These are phyloP conservation scores for Fusarium sambucinum DNA, from an alignment of 2,329 filamentous ascomycete species.

Conservation along the genomic window DNA sequence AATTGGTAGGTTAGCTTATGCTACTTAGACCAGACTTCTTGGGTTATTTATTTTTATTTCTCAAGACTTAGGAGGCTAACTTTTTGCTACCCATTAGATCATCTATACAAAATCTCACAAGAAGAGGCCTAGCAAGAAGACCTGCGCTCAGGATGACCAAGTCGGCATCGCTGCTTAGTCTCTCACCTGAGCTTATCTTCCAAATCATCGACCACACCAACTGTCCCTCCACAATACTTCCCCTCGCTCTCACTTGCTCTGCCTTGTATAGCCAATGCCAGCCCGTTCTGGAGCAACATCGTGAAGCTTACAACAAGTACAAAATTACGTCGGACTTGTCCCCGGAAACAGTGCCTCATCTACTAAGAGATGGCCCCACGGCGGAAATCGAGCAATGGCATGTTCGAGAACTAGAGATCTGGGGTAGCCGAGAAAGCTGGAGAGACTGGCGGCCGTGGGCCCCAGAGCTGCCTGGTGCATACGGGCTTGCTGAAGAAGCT, in stretches of 20 bases:
- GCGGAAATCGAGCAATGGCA: conserved; percentile 19
- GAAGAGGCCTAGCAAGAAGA: no score
- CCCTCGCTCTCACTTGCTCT: conserved; percentile 24
- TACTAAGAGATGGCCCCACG: background rate
- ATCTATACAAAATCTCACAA: no score
- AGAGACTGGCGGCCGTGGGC: conserved; percentile 27
- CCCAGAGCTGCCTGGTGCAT: background rate
- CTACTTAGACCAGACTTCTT: no score
- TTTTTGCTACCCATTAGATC: no score
- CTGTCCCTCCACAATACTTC: background rate
- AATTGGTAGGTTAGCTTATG: no score
- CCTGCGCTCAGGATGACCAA: conserved; percentile 2
- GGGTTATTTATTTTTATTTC: no score
- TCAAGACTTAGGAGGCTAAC: no score
- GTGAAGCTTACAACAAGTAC: conserved; percentile 4
- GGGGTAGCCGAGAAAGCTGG: conserved; percentile 29
- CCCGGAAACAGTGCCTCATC: background rate
- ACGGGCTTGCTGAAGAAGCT: background rate
- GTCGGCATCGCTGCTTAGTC: background rate
- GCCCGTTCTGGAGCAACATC: conserved; percentile 8
- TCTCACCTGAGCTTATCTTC: conserved; percentile 22
- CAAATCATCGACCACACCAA: conserved; percentile 3
- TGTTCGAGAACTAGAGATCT: conserved; percentile 35
- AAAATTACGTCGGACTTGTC: conserved; percentile 16
- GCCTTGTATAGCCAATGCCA: conserved; percentile 6